These are phyloP conservation scores for Nannochloropsis salina DNA, from an alignment of 108 stramenopile species.

Conservation along the genomic window DNA sequence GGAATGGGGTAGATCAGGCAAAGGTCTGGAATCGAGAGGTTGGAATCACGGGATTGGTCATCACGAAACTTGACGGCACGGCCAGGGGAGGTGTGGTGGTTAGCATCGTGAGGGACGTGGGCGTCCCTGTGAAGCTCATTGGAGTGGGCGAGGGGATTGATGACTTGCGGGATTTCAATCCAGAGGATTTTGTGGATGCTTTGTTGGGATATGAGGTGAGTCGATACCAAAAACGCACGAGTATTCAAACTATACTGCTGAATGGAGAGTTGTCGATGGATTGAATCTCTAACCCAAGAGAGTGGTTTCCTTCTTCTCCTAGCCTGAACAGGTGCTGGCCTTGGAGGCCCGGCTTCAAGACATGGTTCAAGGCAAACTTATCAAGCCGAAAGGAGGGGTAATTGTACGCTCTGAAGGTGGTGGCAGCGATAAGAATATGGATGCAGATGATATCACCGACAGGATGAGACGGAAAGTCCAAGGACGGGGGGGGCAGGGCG, in stretches of 20 bases:
- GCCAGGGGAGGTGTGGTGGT: slow-evolving; percentile 87
- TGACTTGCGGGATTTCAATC: slow-evolving; percentile 55
- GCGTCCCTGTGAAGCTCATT: slow-evolving; percentile 87
- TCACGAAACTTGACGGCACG: slow-evolving; percentile 89
- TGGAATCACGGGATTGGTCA: slow-evolving; percentile 77
- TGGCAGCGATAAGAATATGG: not conserved
- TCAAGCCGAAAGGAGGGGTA: not conserved
- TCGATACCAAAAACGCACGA: not conserved
- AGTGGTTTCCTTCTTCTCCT: not conserved
- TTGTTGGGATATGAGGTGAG: slow-evolving; percentile 49
- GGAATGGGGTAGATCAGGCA: slow-evolving; percentile 86
- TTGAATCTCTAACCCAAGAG: no score
- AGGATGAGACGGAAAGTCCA: not conserved
- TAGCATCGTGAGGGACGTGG: slow-evolving; percentile 74
- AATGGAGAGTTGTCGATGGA: no score
- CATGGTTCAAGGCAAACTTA: not conserved
- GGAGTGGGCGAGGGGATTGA: slow-evolving; percentile 80
- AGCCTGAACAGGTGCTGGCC: not conserved
- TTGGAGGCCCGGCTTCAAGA: not conserved
- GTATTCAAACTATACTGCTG: no score
- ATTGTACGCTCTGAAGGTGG: not conserved
- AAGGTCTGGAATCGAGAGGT: slow-evolving; percentile 58
- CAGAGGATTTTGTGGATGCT: slow-evolving; percentile 50
- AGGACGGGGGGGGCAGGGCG: not conserved
- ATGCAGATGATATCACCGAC: not conserved